These are phyloP conservation scores for Plasmodium fragile DNA, from an alignment of 169 alveolate species.

Conservation along the genomic window DNA sequence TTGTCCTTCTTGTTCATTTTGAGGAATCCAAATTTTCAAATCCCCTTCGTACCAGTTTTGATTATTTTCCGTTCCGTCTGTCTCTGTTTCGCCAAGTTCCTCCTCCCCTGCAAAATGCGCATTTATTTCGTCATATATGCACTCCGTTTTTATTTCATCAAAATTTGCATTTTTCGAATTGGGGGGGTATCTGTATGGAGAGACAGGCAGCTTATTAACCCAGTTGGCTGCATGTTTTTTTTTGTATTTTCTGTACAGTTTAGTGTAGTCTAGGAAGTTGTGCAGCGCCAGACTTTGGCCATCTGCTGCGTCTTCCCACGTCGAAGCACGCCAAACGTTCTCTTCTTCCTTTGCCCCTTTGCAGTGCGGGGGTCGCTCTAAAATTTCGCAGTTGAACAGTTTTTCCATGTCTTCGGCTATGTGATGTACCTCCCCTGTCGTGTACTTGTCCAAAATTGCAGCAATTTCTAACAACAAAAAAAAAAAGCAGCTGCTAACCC, in stretches of 20 bases:
- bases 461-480: background rate
- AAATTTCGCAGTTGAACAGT: constrained; percentile 43
- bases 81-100: background rate
- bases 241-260: constrained; percentile 58
- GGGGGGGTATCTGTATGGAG: constrained; percentile 47
- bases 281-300: background rate
- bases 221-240: constrained; percentile 19
- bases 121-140: constrained; percentile 19
- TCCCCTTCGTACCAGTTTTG: constrained; percentile 25
- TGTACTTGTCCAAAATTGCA: background rate
- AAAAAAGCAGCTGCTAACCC: background rate
- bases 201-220: constrained; percentile 48
- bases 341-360: background rate
- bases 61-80: background rate
- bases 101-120: background rate
- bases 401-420: constrained; percentile 5
- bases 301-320: background rate
- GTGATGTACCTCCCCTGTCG: background rate
- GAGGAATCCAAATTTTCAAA: constrained; percentile 25
- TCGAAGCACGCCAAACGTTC: background rate
- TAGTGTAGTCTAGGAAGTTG: constrained; percentile 19
- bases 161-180: constrained; percentile 19
- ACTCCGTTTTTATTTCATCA: constrained; percentile 61
- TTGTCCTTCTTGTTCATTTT: background rate
- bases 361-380: background rate